A percentile compares a stretch with the other conserved stretches of the same genome.
phyloP scores from a whole-genome alignment of 495 filamentous ascomycete species.

The Aspergillus ellipticus region DNA sequence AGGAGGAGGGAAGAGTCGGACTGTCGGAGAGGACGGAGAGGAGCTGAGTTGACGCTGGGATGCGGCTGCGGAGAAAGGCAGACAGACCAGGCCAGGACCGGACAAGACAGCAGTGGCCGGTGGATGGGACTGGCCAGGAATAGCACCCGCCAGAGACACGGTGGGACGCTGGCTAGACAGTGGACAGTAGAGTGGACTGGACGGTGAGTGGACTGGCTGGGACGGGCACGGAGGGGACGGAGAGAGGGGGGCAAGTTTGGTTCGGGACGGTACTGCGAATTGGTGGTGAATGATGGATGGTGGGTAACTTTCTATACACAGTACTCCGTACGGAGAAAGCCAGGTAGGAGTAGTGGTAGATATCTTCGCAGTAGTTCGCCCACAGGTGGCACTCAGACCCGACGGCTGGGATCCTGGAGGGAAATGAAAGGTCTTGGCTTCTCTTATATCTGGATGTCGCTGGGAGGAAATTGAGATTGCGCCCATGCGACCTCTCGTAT shows the following conservation, averaged over 20 bases:
- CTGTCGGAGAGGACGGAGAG: conserved; percentile 1
- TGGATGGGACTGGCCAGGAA: background rate
- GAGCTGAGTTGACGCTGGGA: conserved; percentile 11
- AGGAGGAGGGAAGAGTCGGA: conserved; percentile 4
- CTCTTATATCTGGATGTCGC: background rate
- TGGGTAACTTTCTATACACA: too few species aligned
- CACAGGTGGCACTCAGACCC: too few species aligned
- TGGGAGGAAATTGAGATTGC: background rate
- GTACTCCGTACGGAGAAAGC: too few species aligned
- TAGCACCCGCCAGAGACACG: background rate
- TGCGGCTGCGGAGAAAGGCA: conserved; percentile 26
- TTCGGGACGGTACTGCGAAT: conserved; percentile 1
- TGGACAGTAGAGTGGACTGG: background rate
- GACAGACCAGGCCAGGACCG: conserved; percentile 10
- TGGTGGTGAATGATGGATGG: too few species aligned
- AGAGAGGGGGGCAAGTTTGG: background rate
- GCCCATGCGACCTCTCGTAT: conserved; percentile 1
- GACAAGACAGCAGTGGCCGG: background rate
- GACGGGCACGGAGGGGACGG: too few species aligned
- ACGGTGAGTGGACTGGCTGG: background rate
- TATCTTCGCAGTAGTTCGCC: too few species aligned
- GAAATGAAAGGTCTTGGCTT: too few species aligned
- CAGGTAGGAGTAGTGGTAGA: too few species aligned
- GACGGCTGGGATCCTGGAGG: too few species aligned
- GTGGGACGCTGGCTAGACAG: background rate